Evolutionary conservation across 495 filamentous ascomycete genomes (phyloP), one percentile per base, ranked within the genome.

Genomic region (Xanthoparmelia taractica): DNA sequence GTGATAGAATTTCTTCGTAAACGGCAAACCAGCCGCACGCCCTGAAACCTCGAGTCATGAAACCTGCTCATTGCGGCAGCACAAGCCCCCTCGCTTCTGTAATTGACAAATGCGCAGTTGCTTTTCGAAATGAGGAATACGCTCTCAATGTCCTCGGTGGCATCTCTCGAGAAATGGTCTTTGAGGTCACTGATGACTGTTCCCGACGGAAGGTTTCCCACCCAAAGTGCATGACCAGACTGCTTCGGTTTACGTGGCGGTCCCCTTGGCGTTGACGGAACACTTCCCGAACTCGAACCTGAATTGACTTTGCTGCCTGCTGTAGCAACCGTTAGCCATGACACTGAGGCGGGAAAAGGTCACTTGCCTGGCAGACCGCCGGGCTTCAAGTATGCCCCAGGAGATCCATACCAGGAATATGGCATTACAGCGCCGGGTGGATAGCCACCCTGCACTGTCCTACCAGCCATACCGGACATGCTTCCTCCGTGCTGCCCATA

Each of bases 71-170:
- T 85, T 3, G 94, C 94, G 5, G 85, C 84, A 29, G 81, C 75
- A 70, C 91, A 96, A 25, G 87, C 84, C 17, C 74, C 76, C 65
- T 96, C 94, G 50, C 89, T 89, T 65, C 85, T 87, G 70, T 96
- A 98, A 70, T 98, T 98, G 69, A 96, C 90, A 78, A 98, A 98
- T 0, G 92, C 94, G 70, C 94, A 98, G 69, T 96, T 97, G 73
- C 91, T 97, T 72, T 96, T 97, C 6, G 94, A 94, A 34, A 98
- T 98, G 31, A 97, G 78, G 66, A 96, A 96, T 29, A 97, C 81
- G 47, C 91, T 96, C 73, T 96, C 89, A 41, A 98, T 83, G 27
- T 92, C 88, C 54, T 79, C 74, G 1, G 81, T 85, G 0, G 90
- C 86, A 63, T 92, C 91, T 63, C 81, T 85, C 33, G 91, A 96